phyloP scores from a whole-genome alignment of 73 alveolate species.

The Symbiodinium pilosum region DNA sequence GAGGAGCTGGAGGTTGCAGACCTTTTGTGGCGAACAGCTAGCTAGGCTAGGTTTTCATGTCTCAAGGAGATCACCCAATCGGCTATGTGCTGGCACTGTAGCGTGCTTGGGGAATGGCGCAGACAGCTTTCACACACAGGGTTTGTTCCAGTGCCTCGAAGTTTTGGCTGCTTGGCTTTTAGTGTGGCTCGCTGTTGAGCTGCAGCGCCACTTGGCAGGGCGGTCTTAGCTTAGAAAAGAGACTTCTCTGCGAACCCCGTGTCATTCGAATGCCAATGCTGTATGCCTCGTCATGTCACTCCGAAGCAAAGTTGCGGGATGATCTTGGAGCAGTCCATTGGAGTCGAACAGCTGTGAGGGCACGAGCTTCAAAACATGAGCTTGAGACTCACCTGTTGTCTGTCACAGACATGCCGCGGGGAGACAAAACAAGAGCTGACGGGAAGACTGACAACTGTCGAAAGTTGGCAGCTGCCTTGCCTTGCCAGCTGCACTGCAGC shows the following conservation, averaged over 20 bases:
- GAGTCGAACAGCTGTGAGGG: neutral
- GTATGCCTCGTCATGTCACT: neutral
- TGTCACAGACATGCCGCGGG: neutral
- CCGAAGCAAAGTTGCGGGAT: neutral
- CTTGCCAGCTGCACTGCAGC: neutral
- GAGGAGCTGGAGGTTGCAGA: neutral
- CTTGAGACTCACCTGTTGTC: neutral
- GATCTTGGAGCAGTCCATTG: neutral
- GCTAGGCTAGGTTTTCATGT: neutral
- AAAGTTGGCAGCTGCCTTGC: neutral
- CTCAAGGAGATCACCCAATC: too few species aligned
- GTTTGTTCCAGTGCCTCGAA: neutral
- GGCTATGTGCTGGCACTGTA: too few species aligned
- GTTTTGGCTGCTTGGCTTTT: neutral
- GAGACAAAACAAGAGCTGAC: neutral
- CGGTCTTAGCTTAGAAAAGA: neutral
- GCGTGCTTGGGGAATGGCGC: too few species aligned
- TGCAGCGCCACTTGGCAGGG: neutral
- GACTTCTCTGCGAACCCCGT: neutral
- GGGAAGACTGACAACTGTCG: neutral
- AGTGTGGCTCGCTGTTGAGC: neutral
- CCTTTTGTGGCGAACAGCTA: neutral
- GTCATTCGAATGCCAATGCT: neutral
- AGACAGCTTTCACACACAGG: neutral
- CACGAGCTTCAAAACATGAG: neutral